Evolutionary conservation across 352 stramenopile species (phyloP).

Genomic region (Phytophthora boehmeriae): DNA sequence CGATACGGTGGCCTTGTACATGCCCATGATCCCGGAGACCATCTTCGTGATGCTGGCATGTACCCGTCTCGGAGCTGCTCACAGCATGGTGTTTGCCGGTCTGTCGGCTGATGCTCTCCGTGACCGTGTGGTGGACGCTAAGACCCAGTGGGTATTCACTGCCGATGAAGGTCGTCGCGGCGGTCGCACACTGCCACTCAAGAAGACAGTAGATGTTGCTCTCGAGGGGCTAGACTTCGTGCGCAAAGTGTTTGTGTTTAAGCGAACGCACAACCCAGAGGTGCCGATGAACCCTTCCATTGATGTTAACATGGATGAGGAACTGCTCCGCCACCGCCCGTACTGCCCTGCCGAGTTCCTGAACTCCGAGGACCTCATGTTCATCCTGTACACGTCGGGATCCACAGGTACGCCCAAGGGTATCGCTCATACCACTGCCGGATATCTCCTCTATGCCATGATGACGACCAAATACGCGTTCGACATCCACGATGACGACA

Average conservation of each 20-base stretch:
- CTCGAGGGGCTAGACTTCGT: constrained; percentile 90
- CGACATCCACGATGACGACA: constrained; percentile 91
- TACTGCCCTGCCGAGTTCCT: constrained; percentile 96
- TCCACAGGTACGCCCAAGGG: constrained; percentile 96
- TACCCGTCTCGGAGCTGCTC: constrained; percentile 95
- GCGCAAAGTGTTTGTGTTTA: constrained; percentile 95
- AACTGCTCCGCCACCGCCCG: constrained; percentile 88
- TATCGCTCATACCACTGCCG: constrained; percentile 94
- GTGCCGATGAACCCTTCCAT: constrained; percentile 72
- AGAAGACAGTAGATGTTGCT: constrained; percentile 95
- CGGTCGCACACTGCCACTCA: constrained; percentile 92
- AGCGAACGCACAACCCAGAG: constrained; percentile 79
- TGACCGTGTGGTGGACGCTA: constrained; percentile 93
- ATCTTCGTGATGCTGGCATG: constrained; percentile 98
- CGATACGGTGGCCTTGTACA: constrained; percentile 97
- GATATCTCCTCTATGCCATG: constrained; percentile 95
- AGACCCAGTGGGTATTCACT: constrained; percentile 92
- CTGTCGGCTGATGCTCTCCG: constrained; percentile 93
- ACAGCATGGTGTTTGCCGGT: constrained; percentile 97
- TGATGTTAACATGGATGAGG: constrained; percentile 94
- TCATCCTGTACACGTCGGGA: constrained; percentile 98
- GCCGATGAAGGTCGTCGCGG: constrained; percentile 91
- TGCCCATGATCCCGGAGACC: constrained; percentile 98
- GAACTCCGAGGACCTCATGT: constrained; percentile 96
- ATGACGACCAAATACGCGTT: constrained; percentile 94